Conservation (phyloP, 31 red algal species). For the Asparagopsis taxiformis region DNA sequence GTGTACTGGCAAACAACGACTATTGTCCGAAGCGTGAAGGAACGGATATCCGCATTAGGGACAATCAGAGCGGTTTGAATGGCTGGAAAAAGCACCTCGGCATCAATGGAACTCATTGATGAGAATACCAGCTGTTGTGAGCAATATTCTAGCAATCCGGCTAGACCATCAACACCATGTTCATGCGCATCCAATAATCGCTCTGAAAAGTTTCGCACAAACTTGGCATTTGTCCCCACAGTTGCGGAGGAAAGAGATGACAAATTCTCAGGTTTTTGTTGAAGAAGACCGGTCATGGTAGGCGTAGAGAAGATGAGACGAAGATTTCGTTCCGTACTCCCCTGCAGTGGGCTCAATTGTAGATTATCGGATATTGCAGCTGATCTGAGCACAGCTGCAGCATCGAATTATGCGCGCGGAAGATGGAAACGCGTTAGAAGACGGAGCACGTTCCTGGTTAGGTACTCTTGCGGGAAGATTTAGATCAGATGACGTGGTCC, state of each 20-base stretch:
- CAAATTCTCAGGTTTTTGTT: not conserved
- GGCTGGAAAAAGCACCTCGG: conserved; percentile 1
- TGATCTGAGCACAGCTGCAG: no score
- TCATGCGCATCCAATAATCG: not conserved
- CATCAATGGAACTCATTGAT: not conserved
- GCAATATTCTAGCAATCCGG: not conserved
- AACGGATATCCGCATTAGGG: not conserved
- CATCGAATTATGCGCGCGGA: no score
- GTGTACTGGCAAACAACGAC: not conserved
- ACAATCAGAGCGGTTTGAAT: not conserved
- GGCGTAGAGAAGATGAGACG: no score
- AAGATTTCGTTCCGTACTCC: no score
- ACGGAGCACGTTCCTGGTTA: no score
- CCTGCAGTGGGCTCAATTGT: no score
- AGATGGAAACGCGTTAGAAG: no score
- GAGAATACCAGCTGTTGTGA: not conserved
- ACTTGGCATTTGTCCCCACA: not conserved
- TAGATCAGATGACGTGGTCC: no score
- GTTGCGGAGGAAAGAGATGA: not conserved
- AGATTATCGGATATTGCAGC: no score
- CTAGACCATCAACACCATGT: not conserved
- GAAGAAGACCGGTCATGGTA: not conserved
- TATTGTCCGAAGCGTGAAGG: not conserved
- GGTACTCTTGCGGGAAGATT: no score
- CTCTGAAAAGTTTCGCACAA: not conserved